phyloP scores from a whole-genome alignment of 73 alveolate species.

The Uronychia setigera region DNA sequence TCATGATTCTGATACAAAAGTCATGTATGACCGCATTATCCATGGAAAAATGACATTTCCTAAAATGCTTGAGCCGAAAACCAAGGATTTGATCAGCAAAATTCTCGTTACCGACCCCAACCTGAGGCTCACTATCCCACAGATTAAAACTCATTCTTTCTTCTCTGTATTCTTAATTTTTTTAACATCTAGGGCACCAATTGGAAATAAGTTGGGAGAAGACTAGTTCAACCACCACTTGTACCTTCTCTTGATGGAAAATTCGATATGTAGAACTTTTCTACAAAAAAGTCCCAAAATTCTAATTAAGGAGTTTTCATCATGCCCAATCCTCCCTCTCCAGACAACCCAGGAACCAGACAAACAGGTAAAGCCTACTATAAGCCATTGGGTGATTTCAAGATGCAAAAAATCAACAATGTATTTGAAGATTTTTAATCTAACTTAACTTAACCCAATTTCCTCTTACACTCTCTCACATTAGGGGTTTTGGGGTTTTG shows the following conservation, averaged over 20 bases:
- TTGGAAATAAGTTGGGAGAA: conserved; percentile 10
- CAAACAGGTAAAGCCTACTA: background rate
- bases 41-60: conserved; percentile 40
- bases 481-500: no score
- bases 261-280: background rate
- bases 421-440: conserved; percentile 3
- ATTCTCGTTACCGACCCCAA: conserved; percentile 64
- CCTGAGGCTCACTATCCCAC: conserved; percentile 22
- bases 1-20: conserved; percentile 29
- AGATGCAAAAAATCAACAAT: background rate
- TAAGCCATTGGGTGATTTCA: conserved; percentile 5
- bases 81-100: conserved; percentile 50
- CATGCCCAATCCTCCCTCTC: no score
- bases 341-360: no score
- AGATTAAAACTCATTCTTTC: conserved; percentile 42
- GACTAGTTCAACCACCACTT: background rate
- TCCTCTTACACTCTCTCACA: no score
- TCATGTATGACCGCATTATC: conserved; percentile 47
- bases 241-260: background rate
- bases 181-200: background rate
- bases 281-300: background rate
- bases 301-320: no score
- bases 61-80: conserved; percentile 24
- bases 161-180: conserved; percentile 13
- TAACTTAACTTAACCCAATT: no score